These are phyloP conservation scores for Xylariales sp. DNA, from an alignment of 2,329 filamentous ascomycete species.

Conservation along the genomic window DNA sequence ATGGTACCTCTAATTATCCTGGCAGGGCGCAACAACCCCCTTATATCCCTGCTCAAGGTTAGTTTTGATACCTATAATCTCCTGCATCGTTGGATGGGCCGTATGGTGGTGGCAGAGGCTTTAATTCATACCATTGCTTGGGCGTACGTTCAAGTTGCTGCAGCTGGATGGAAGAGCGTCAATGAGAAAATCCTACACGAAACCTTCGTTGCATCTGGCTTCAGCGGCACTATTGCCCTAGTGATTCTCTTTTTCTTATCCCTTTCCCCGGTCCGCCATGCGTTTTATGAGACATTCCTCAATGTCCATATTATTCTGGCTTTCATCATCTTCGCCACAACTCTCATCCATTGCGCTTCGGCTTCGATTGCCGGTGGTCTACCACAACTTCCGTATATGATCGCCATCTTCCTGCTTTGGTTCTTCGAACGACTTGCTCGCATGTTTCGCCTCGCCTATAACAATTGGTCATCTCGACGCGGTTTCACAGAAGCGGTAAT, in stretches of 20 bases:
- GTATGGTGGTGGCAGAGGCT: constrained; percentile 76
- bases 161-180: constrained; percentile 71
- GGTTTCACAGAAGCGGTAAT: constrained; percentile 73
- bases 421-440: constrained; percentile 74
- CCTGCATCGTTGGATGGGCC: constrained; percentile 84
- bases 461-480: constrained; percentile 68
- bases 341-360: constrained; percentile 82
- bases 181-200: constrained; percentile 64
- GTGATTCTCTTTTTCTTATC: constrained; percentile 75
- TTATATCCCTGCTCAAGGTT: constrained; percentile 83
- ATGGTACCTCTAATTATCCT: constrained; percentile 92
- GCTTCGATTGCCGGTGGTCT: constrained; percentile 73
- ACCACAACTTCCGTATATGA: constrained; percentile 78
- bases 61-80: constrained; percentile 98
- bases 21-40: constrained; percentile 90
- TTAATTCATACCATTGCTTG: constrained; percentile 78
- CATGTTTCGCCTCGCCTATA: constrained; percentile 71
- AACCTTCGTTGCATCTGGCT: constrained; percentile 74
- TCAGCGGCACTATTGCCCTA: constrained; percentile 71
- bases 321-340: constrained; percentile 72
- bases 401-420: constrained; percentile 83
- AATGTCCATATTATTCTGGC: constrained; percentile 85
- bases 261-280: constrained; percentile 84
- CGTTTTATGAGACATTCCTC: constrained; percentile 97
- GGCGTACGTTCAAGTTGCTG: constrained; percentile 76